Conservation (phyloP, 2,329 filamentous ascomycete species). For the Claviceps pusilla region DNA sequence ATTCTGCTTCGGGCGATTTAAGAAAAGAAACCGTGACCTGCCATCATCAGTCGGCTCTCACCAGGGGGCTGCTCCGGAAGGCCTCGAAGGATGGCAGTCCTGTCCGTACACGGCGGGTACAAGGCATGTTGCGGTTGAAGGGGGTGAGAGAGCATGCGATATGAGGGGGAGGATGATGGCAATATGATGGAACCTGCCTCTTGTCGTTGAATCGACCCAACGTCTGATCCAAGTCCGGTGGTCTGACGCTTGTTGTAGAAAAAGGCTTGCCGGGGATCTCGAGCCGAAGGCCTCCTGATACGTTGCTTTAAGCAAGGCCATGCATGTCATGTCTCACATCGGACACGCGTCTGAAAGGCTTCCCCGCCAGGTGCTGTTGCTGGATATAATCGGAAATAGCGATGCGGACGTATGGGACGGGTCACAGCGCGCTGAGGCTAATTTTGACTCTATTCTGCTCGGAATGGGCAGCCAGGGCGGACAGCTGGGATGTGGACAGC, state of each 20-base stretch:
- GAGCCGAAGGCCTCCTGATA: neutral
- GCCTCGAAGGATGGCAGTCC: neutral
- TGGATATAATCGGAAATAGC: conserved; percentile 1
- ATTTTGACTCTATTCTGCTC: neutral
- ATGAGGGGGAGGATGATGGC: neutral
- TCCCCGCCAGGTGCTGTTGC: neutral
- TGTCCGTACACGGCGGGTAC: neutral
- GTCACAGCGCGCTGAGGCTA: neutral
- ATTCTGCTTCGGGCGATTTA: neutral
- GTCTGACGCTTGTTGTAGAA: neutral
- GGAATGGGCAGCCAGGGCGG: neutral
- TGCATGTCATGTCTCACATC: neutral
- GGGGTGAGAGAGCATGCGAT: neutral
- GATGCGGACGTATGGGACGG: neutral
- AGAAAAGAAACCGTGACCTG: neutral
- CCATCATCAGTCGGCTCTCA: neutral
- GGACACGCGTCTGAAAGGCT: neutral
- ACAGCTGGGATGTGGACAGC: neutral
- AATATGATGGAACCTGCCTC: neutral
- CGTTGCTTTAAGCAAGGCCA: too few relatives aligned
- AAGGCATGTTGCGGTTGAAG: neutral
- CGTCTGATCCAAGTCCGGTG: neutral
- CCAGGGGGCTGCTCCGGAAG: neutral
- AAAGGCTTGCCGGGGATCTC: neutral
- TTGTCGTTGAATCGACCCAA: neutral